Conservation (phyloP, 2,329 filamentous ascomycete species). For the Cladophialophora carrionii region DNA sequence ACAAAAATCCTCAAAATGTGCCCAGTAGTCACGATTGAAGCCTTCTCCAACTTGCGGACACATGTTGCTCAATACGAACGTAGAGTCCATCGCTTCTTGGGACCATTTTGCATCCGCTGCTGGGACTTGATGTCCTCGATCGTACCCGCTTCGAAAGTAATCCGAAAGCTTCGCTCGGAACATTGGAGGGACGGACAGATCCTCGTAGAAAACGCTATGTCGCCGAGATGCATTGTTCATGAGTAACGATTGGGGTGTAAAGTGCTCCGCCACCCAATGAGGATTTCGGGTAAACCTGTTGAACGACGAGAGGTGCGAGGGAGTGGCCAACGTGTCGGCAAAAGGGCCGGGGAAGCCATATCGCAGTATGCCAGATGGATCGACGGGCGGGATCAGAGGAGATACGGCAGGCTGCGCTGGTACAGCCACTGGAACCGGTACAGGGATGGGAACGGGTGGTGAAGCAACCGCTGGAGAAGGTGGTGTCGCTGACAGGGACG, state of each 20-base stretch:
- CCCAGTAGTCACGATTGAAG: conserved; percentile 99
- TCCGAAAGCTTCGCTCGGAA: conserved; percentile 91
- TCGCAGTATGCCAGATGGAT: conserved; percentile 76
- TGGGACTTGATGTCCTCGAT: conserved; percentile 94
- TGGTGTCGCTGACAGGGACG: conserved; percentile 39
- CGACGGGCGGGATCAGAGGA: conserved; percentile 58
- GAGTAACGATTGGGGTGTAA: conserved; percentile 82
- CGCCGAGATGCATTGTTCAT: conserved; percentile 78
- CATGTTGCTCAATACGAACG: conserved; percentile 94
- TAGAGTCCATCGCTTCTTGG: conserved; percentile 91
- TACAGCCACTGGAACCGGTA: conserved; percentile 39
- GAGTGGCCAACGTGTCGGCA: conserved; percentile 75
- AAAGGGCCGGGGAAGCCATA: conserved; percentile 93
- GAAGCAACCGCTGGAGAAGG: conserved; percentile 45
- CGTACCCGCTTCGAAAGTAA: conserved; percentile 93
- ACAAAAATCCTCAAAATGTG: conserved; percentile 97
- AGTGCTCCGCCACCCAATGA: conserved; percentile 94
- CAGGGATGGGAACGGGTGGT: conserved; percentile 38
- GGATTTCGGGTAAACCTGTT: conserved; percentile 91
- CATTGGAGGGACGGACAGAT: conserved; percentile 74
- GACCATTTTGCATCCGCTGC: conserved; percentile 96
- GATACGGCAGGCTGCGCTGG: conserved; percentile 21
- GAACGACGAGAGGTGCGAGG: conserved; percentile 81
- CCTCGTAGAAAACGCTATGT: conserved; percentile 81
- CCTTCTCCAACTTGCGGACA: conserved; percentile 97